Evolutionary conservation across 768 basidiomycete species (phyloP), one percentile per base, ranked within the genome.

Genomic region (Amanita pallidorosea): DNA sequence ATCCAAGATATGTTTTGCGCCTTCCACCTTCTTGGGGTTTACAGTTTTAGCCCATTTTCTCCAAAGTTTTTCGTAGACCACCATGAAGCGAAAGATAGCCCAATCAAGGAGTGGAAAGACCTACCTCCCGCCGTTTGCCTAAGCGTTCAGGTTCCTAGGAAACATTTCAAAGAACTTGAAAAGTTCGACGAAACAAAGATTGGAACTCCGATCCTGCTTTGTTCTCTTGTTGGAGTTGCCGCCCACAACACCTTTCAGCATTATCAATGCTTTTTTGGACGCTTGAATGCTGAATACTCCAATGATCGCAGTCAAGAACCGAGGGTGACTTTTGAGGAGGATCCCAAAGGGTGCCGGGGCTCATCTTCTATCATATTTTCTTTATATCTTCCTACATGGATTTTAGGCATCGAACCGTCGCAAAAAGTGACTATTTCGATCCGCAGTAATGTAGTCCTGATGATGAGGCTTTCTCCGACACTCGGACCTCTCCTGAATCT

Each of bases 1-100:
- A 67, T 65, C 42, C 69, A 72, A 51, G 73, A 74, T 18, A 56
- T 74, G 4, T 63, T 63, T 35, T 66, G 63, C 29, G 64, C 69
- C 37, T 60, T 74, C 4, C 60, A 68, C 49, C 56, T 65, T 17
- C 61, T 60, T 25, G 60, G 63, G 31, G 48, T 74, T 3, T 51
- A 63, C 47, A 53, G 54, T 8, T 35, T 55, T 34, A 18, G 44
- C 3, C 20, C 45, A 4, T 47, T 62, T 20, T 35, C 40, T 15
- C 33, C 55, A 8, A 40, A 18, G 7, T 58, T 48, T 25, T 3
- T 60, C n/a, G 42, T 52, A 5, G 36, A 20, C 6, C 36, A 56
- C 31, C 9, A 12, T 17, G 31, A 41, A 23, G 52, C 46, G 18
- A 48, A 31, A 7, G 31, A 61, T 17, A 47, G 56, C 2, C 45